Evolutionary conservation across 441 rosid species (phyloP), one percentile per base, ranked within the genome.

Genomic region (Adansonia gregorii): DNA sequence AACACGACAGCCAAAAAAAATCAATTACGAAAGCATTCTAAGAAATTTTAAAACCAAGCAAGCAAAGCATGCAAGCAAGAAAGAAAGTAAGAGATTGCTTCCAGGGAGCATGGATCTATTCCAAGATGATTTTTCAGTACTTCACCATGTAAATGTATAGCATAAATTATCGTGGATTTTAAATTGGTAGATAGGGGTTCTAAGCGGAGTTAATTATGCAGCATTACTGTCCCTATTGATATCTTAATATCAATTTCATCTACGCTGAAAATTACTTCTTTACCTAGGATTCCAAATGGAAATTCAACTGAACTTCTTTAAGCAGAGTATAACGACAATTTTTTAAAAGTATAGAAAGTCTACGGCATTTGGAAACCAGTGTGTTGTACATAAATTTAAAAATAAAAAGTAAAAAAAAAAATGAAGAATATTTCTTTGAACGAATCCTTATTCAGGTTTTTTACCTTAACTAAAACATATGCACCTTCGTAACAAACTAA

Each of bases 1-100:
- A 60, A 81, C 46, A 68, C 61, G 52, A 58, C 17, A 71, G 39
- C 56, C 19, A 51, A 27, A 58, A 79, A 45, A n/a, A 35, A 3
- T 48, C 22, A 79, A 35, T 63, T 39, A 80, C n/a, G 51, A 58
- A 60, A 65, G 51, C 72, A 75, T 52, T 41, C 52, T 6, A 45
- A 60, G 35, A 63, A 61, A 45, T 6, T 45, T 15, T 17, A 27
- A 17, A 35, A 7, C 35, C 6, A 41, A 66, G 27, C 31, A 20
- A n/a, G n/a, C n/a, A 54, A n/a, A 7, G 0, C 0, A 58, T 4
- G n/a, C 6, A 10, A 60, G 41, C 27, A 60, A 27, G 39, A 61
- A 27, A 49, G 14, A 0, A 11, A 8, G 8, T 11, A 45, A 67
- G 12, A 45, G 17, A 67, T 67, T 10, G 39, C 11, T 46, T 46